These are phyloP conservation scores for Rhodotorula sp. DNA, from an alignment of 1,284 basidiomycete genomes.

Conservation along the genomic window DNA sequence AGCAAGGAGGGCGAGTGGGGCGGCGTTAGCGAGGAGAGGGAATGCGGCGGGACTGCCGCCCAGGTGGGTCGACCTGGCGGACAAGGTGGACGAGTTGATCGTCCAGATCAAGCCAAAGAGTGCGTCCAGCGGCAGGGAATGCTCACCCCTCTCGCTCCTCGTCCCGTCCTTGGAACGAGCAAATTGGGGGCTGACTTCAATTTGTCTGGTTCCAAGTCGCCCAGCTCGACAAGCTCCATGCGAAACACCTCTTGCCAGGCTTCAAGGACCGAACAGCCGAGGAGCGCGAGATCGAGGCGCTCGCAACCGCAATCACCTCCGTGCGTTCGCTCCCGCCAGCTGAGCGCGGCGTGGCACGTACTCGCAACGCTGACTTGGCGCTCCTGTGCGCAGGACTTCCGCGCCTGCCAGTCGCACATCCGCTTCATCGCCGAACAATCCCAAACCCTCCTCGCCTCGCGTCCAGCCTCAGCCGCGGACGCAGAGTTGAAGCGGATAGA, in stretches of 20 bases:
- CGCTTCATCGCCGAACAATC: conserved; percentile 31
- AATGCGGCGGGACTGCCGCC: conserved; percentile 51
- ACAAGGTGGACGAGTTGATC: conserved; percentile 79
- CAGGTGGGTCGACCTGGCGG: conserved; percentile 81
- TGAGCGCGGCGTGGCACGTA: neutral
- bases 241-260: conserved; percentile 91
- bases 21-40: conserved; percentile 51
- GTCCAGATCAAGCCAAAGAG: conserved; percentile 70
- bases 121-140: conserved; percentile 53
- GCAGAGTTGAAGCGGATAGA: conserved; percentile 50
- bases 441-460: conserved; percentile 11
- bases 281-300: conserved; percentile 86
- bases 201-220: conserved; percentile 56
- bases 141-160: neutral
- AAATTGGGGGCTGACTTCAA: neutral
- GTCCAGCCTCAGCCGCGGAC: neutral
- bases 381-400: conserved; percentile 66
- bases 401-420: conserved; percentile 51
- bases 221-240: conserved; percentile 85
- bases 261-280: conserved; percentile 91
- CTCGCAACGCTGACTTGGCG: neutral
- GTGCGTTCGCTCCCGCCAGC: conserved; percentile 52
- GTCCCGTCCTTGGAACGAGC: neutral
- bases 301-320: conserved; percentile 83
- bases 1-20: conserved; percentile 33